These are phyloP conservation scores for Solanum piurae DNA, from an alignment of 257 asterid genomes.

Conservation along the genomic window DNA sequence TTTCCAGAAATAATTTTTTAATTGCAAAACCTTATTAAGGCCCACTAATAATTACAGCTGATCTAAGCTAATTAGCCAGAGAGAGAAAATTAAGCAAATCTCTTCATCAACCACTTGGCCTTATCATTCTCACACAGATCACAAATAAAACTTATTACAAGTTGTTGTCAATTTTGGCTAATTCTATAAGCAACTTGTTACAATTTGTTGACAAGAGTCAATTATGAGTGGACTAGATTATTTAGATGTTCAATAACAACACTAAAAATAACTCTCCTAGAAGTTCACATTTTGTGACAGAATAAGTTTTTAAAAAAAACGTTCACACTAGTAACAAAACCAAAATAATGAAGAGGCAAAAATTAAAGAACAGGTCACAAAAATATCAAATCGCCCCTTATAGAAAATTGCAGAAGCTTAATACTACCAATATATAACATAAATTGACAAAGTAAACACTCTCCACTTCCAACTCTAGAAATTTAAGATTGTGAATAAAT, in stretches of 20 bases:
- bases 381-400: not conserved
- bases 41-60: not conserved
- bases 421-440: not conserved
- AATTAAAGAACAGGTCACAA: not conserved
- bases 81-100: not conserved
- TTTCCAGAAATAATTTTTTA: not conserved
- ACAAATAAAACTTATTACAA: not conserved
- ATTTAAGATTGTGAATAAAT: not conserved
- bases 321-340: not conserved
- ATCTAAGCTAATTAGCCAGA: not conserved
- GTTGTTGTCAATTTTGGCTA: not conserved
- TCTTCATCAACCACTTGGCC: not conserved
- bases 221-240: not conserved
- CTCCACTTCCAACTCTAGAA: not conserved
- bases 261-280: not conserved
- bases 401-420: not conserved
- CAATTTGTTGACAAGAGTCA: not conserved
- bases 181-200: not conserved
- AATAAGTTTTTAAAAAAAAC: not conserved
- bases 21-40: not conserved
- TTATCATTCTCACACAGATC: not conserved
- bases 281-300: not conserved
- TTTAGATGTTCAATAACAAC: not conserved
- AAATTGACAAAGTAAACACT: not conserved
- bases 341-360: not conserved